Percentiles rank a stretch among this genome's conserved stretches.
These are phyloP conservation scores for Diaporthe eres DNA, from an alignment of 2,329 filamentous ascomycete species.

Conservation along the genomic window DNA sequence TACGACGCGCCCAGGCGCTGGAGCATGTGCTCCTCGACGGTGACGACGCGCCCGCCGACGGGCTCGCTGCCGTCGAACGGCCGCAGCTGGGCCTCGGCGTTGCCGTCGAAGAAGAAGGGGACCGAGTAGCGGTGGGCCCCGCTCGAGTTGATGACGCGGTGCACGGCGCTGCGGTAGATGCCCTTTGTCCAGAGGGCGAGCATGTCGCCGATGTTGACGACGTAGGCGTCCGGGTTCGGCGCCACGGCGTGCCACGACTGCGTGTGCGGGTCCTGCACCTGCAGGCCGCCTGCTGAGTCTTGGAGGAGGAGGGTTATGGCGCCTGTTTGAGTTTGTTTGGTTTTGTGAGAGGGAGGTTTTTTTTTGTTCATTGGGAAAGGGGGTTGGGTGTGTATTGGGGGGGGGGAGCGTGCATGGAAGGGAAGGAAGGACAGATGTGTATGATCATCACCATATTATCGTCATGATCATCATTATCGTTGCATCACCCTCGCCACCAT, in stretches of 20 bases:
- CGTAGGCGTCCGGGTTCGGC: conserved; percentile 61
- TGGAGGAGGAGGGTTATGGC: conserved; percentile 69
- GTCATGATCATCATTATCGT: background rate
- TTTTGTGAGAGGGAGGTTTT: background rate
- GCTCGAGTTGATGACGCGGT: conserved; percentile 68
- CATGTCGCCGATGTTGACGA: conserved; percentile 67
- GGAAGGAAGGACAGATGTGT: background rate
- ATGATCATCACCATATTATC: background rate
- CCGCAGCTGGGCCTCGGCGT: conserved; percentile 57
- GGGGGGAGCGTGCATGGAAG: background rate
- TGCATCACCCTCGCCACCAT: background rate
- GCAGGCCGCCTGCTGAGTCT: conserved; percentile 63
- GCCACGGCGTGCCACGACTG: conserved; percentile 60
- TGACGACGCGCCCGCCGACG: conserved; percentile 45
- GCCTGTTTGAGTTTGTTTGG: conserved; percentile 32
- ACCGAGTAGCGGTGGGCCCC: conserved; percentile 67
- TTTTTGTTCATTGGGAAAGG: background rate
- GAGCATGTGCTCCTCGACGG: conserved; percentile 53
- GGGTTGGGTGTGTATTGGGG: background rate
- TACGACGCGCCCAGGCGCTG: conserved; percentile 50
- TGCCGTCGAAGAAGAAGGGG: conserved; percentile 70
- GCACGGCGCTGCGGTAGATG: conserved; percentile 66
- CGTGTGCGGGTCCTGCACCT: conserved; percentile 62
- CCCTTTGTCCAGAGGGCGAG: conserved; percentile 65
- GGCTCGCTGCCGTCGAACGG: conserved; percentile 51